phyloP scores from a whole-genome alignment of 805 yeast genomes.

The Metschnikowia continentalis region DNA sequence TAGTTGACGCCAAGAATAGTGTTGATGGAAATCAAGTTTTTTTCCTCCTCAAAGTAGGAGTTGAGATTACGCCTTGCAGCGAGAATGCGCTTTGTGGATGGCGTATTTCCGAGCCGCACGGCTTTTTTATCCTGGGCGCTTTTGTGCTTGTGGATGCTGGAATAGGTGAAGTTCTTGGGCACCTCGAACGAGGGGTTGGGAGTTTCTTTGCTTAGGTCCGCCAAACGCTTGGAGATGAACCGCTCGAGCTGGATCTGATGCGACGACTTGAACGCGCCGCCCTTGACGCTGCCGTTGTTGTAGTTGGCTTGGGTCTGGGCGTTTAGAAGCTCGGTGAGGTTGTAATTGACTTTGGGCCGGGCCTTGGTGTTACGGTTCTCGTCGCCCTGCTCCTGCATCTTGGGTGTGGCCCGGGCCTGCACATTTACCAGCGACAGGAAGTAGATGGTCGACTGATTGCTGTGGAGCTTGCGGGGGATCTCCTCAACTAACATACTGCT shows the following conservation, averaged over 20 bases:
- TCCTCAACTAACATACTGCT: constrained; percentile 41
- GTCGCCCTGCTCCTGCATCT: constrained; percentile 15
- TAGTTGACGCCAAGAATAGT: constrained; percentile 38
- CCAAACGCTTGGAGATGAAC: constrained; percentile 31
- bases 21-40: constrained; percentile 40
- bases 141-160: constrained; percentile 24
- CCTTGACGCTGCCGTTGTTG: constrained; percentile 17
- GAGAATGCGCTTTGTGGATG: constrained; percentile 39
- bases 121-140: constrained; percentile 20
- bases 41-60: constrained; percentile 43
- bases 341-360: constrained; percentile 42
- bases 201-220: constrained; percentile 33
- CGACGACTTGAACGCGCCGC: constrained; percentile 38
- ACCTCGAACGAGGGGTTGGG: constrained; percentile 32
- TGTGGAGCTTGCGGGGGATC: constrained; percentile 30
- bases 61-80: constrained; percentile 41
- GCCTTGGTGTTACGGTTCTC: constrained; percentile 26
- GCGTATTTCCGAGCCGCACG: constrained; percentile 39
- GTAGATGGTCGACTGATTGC: constrained; percentile 35
- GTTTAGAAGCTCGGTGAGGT: constrained; percentile 39
- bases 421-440: constrained; percentile 40
- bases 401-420: constrained; percentile 32
- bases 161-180: constrained; percentile 38
- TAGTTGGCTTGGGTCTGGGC: constrained; percentile 37
- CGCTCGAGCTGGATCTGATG: constrained; percentile 42